A percentile compares a stretch with the other conserved stretches of the same genome.
phyloP scores from a whole-genome alignment of 1,139 yeast species.

The Saccharomyces hybrid region DNA sequence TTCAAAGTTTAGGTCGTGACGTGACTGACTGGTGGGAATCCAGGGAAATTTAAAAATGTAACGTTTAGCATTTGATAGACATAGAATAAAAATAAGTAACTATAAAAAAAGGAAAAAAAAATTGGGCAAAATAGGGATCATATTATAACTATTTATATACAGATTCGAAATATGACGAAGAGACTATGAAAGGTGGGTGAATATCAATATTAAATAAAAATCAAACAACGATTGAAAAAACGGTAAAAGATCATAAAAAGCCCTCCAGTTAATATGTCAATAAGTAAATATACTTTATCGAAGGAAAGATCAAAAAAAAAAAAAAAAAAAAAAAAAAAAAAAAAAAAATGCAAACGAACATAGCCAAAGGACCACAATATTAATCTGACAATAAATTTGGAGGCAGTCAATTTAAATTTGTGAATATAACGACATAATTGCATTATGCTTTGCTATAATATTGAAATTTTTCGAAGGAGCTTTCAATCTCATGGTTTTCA shows the following conservation, averaged over 20 bases:
- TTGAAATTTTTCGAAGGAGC: slow-evolving; percentile 18
- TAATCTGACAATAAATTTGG: too few species aligned
- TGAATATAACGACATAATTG: too few species aligned
- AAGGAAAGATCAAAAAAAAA: neutral
- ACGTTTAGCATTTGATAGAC: neutral
- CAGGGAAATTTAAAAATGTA: neutral
- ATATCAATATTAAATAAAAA: neutral
- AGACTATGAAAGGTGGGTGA: slow-evolving; percentile 1
- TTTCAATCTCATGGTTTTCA: slow-evolving; percentile 43
- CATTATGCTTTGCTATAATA: slow-evolving; percentile 10
- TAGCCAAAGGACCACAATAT: too few species aligned
- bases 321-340: too few species aligned
- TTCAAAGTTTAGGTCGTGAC: slow-evolving; percentile 21
- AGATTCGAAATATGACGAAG: too few species aligned
- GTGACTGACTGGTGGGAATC: slow-evolving; percentile 23
- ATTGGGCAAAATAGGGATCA: neutral
- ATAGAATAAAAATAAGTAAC: neutral
- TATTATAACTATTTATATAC: neutral
- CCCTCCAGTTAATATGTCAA: too few species aligned
- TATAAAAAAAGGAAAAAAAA: neutral
- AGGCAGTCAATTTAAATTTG: too few species aligned
- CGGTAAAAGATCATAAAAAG: too few species aligned
- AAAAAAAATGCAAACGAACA: too few species aligned
- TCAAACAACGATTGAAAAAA: too few species aligned
- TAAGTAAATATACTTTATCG: too few species aligned